Base-by-base conservation (phyloP, 345 rosid genomes). In the Eucalyptus sp. region DNA sequence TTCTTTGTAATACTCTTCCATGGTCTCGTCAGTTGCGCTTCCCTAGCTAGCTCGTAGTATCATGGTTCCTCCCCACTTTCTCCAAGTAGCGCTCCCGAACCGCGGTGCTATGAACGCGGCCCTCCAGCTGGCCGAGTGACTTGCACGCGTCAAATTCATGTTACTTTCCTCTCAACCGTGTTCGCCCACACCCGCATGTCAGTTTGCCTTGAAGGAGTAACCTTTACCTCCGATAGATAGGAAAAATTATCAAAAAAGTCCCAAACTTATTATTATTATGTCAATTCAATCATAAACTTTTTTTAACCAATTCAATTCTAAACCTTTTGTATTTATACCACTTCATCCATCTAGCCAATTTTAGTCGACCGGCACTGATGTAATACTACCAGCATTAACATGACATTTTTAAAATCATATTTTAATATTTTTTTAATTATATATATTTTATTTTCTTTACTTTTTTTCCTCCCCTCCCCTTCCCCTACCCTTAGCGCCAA, bases 91-190 rank as follows among this genome's bases (percentile, higher is more conserved):
- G 4, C 93, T 54, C 54, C 95, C 96, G 0, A 0, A 92, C 92
- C 96, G 92, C 86, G 96, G 98, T 50, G 96, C 93, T 91, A 90
- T 95, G 16, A 95, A 95, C 91, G 96, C 96, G 0, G 50, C 92
- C 50, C 92, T 95, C 50, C 91, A 92, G 49, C 90, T 96, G n/a
- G 97, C 96, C 85, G 93, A 92, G 90, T 92, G 95, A 43, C 93
- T 96, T 24, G 71, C 92, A 15, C 89, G 90, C 88, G n/a, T 88
- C 10, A 97, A 97, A 90, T 87, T 15, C 90, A n/a, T 7, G 96
- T 95, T 46, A 96, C 95, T 52, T 92, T 93, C 83, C 87, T 92
- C 52, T 94, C 94, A 41, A 50, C 90, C 12, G 10, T 92, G 88
- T 90, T 87, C 14, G 95, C 93, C 46, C 81, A 31, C 86, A 90